Conservation (phyloP, 2,329 filamentous ascomycete genomes). For the Trichoderma harzianum region DNA sequence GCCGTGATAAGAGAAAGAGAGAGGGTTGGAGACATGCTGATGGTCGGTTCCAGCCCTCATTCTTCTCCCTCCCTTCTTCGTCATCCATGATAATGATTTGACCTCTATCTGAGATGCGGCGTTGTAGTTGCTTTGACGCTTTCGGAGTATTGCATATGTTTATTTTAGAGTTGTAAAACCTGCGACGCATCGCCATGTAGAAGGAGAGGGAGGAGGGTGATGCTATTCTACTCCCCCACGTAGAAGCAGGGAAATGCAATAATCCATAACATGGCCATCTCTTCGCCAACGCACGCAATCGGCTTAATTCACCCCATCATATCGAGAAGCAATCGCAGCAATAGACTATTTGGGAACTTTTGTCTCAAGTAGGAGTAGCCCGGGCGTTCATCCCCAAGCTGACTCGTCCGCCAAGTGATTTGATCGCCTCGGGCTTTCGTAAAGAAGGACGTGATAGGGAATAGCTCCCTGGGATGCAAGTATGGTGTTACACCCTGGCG, state of each 20-base stretch:
- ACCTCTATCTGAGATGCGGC: not conserved
- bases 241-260: not conserved
- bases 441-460: not conserved
- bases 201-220: not conserved
- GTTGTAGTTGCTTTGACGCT: not conserved
- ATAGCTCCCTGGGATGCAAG: not conserved
- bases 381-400: not conserved
- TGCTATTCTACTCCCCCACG: not conserved
- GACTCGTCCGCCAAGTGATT: not conserved
- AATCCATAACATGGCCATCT: not conserved
- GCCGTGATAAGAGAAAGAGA: not conserved
- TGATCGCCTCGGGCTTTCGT: not conserved
- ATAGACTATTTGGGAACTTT: conserved; percentile 9
- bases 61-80: not conserved
- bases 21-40: not conserved
- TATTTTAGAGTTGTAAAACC: not conserved
- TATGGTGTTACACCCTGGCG: conserved; percentile 2
- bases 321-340: not conserved
- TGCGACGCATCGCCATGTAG: not conserved
- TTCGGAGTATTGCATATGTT: conserved; percentile 3
- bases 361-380: conserved; percentile 1
- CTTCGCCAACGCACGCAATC: not conserved
- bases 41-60: not conserved
- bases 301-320: not conserved
- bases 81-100: not conserved